phyloP scores from a whole-genome alignment of 192 early-diverging fungal genomes.

The Chytriomyces sp. region DNA sequence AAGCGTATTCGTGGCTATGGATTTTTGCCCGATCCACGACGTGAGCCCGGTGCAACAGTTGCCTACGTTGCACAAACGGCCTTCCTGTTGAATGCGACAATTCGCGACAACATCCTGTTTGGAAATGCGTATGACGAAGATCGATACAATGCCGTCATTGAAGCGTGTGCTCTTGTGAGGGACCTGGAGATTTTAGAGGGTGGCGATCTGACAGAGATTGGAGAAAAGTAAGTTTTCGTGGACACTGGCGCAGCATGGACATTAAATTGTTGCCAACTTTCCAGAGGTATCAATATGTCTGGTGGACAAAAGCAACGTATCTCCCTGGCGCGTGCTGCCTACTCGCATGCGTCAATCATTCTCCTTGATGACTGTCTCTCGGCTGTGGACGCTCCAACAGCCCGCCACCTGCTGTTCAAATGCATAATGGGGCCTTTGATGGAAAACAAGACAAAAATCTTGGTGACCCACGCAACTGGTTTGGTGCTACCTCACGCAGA shows the following conservation, averaged over 20 bases:
- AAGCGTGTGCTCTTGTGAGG: slow-evolving; percentile 79
- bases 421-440: slow-evolving; percentile 78
- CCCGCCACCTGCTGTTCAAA: slow-evolving; percentile 76
- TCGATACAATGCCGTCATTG: slow-evolving; percentile 77
- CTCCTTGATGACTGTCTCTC: slow-evolving; percentile 82
- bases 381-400: slow-evolving; percentile 91
- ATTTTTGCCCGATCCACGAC: slow-evolving; percentile 40
- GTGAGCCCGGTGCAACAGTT: slow-evolving; percentile 43
- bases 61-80: slow-evolving; percentile 79
- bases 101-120: slow-evolving; percentile 78
- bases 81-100: slow-evolving; percentile 57
- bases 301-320: slow-evolving; percentile 48
- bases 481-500: slow-evolving; percentile 46
- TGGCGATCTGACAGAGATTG: slow-evolving; percentile 86
- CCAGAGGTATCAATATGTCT: slow-evolving; percentile 50
- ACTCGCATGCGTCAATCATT: slow-evolving; percentile 68
- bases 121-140: slow-evolving; percentile 69
- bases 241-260: slow-evolving; percentile 44
- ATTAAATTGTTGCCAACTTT: slow-evolving; percentile 38
- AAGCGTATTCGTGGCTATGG: slow-evolving; percentile 41
- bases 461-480: slow-evolving; percentile 77
- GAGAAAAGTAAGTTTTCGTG: slow-evolving; percentile 44
- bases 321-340: slow-evolving; percentile 66
- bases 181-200: slow-evolving; percentile 81
- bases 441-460: slow-evolving; percentile 73